Evolutionary conservation across 495 filamentous ascomycete genomes (phyloP).

Genomic region (Cercophora samala): DNA sequence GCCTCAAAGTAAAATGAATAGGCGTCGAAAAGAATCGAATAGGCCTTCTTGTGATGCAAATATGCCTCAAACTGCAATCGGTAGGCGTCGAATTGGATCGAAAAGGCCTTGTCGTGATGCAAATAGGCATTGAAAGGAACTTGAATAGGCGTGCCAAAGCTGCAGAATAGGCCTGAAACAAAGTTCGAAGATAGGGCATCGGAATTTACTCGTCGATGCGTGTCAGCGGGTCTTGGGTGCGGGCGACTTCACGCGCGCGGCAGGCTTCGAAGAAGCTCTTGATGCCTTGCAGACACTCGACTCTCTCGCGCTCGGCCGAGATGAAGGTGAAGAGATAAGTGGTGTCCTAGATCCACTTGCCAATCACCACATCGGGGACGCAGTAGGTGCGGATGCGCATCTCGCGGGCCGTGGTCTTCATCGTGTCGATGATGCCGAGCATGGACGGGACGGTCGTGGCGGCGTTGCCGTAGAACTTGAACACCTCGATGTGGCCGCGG

Average conservation of each 20-base stretch:
- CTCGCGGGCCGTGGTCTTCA: not conserved
- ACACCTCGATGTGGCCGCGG: not conserved
- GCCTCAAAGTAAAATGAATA: no score
- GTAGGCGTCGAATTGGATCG: not conserved
- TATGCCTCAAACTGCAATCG: not conserved
- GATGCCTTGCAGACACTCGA: not conserved
- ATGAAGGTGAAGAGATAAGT: not conserved
- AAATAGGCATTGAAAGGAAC: not conserved
- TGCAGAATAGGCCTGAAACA: not conserved
- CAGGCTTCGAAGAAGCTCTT: not conserved
- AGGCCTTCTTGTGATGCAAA: not conserved
- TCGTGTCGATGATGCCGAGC: not conserved
- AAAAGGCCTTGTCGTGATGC: no score
- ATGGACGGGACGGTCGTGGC: not conserved
- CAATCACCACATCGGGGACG: not conserved
- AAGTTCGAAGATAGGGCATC: not conserved
- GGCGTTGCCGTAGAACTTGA: not conserved
- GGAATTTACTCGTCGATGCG: not conserved
- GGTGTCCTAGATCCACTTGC: not conserved
- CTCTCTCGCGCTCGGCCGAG: not conserved
- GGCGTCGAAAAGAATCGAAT: no score
- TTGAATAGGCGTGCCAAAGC: not conserved
- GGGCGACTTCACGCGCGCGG: not conserved
- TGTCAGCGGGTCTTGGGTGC: not conserved
- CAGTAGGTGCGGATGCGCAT: slow-evolving; percentile 2